Percentiles rank a stretch among this genome's conserved stretches.
phyloP scores from a whole-genome alignment of 2,329 filamentous ascomycete species.

The Apiospora saccharicola region DNA sequence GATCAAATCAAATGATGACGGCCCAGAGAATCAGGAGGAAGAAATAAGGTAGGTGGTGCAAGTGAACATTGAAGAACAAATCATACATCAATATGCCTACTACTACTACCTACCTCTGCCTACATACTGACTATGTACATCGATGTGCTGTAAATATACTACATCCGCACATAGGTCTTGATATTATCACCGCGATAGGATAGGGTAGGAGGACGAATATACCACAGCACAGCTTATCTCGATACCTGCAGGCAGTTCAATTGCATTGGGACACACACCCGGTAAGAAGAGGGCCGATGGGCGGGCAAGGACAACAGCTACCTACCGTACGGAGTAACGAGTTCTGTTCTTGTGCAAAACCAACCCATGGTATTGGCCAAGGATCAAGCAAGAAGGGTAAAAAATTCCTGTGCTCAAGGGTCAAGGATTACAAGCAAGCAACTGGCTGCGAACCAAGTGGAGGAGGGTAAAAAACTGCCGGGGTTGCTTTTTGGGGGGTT shows the following conservation, averaged over 20 bases:
- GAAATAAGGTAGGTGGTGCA: constrained; percentile 13
- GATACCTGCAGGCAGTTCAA: too few species aligned
- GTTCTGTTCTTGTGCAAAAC: background rate
- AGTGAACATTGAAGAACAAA: constrained; percentile 5
- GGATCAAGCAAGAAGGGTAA: constrained; percentile 17
- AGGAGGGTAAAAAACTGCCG: constrained; percentile 4
- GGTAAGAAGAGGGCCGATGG: background rate
- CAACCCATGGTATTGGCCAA: background rate
- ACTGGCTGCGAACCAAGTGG: constrained; percentile 14
- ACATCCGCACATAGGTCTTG: background rate
- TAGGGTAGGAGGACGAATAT: too few species aligned
- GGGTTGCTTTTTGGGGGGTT: constrained; percentile 11
- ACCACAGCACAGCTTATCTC: too few species aligned
- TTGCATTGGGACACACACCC: too few species aligned
- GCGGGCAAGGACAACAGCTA: background rate
- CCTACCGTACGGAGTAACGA: background rate
- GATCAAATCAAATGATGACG: constrained; percentile 17
- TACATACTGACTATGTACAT: background rate
- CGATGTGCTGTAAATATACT: background rate
- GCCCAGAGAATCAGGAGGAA: background rate
- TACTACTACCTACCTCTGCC: background rate
- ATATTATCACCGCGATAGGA: too few species aligned
- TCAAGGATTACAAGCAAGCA: constrained; percentile 20
- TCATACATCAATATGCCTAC: background rate
- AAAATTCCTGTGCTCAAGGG: constrained; percentile 12